Conservation (phyloP, 1,139 yeast genomes). For the Kodamaea sp. region DNA sequence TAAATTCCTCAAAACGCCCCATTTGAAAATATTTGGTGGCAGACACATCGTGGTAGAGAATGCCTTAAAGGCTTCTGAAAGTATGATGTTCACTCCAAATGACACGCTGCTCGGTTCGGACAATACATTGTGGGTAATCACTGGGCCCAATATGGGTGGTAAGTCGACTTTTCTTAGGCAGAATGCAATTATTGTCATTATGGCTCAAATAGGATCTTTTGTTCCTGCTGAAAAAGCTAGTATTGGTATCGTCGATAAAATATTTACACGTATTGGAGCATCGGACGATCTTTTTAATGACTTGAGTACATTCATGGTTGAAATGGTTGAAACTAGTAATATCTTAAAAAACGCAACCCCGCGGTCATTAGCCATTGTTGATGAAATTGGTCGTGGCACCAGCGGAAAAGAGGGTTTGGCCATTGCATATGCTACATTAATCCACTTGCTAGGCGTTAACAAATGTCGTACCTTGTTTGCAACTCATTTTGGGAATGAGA, state of each 20-base stretch:
- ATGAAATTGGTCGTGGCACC: slow-evolving; percentile 97
- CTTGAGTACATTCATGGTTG: slow-evolving; percentile 94
- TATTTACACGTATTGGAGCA: slow-evolving; percentile 87
- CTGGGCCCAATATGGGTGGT: slow-evolving; percentile 99
- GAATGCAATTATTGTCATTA: slow-evolving; percentile 74
- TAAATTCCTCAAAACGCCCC: slow-evolving; percentile 43
- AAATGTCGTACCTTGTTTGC: slow-evolving; percentile 83
- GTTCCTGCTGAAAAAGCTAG: slow-evolving; percentile 77
- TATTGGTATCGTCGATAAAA: slow-evolving; percentile 78
- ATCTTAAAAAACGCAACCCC: slow-evolving; percentile 75
- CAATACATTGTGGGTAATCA: slow-evolving; percentile 60
- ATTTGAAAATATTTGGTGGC: slow-evolving; percentile 54
- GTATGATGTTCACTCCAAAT: slow-evolving; percentile 58
- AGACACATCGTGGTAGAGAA: slow-evolving; percentile 89
- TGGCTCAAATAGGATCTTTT: slow-evolving; percentile 87
- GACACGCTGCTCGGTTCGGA: slow-evolving; percentile 36
- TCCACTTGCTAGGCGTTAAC: slow-evolving; percentile 52
- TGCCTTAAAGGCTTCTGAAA: slow-evolving; percentile 50
- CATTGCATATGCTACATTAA: slow-evolving; percentile 78
- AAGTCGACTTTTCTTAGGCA: slow-evolving; percentile 88
- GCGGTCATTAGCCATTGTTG: slow-evolving; percentile 79
- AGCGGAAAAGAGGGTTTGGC: slow-evolving; percentile 87
- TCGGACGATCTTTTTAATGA: slow-evolving; percentile 86
- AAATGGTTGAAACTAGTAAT: slow-evolving; percentile 90
- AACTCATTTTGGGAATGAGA: slow-evolving; percentile 83